Evolutionary conservation across 805 yeast genomes (phyloP).

Genomic region (Pichia cabralensis): DNA sequence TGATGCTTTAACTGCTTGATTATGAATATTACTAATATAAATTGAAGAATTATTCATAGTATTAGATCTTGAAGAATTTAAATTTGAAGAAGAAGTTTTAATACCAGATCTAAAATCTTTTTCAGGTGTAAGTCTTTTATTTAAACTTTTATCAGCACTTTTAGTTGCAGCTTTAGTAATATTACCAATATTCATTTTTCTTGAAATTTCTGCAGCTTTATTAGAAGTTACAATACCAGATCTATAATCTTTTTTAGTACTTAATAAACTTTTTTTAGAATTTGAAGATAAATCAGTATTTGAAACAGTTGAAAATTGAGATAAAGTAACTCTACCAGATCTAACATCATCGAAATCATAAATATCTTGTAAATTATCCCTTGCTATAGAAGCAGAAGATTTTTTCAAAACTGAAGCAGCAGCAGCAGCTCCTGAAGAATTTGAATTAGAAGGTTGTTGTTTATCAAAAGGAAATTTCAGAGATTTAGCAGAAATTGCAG

Average conservation of each 20-base stretch:
- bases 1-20: constrained; percentile 9
- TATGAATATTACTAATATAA: constrained; percentile 10
- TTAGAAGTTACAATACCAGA: constrained; percentile 21
- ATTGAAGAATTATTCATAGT: constrained; percentile 20
- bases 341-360: constrained; percentile 36
- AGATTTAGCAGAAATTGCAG: constrained; percentile 30
- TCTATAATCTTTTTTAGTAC: constrained; percentile 14
- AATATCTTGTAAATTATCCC: constrained; percentile 29
- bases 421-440: constrained; percentile 30
- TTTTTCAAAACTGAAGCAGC: constrained; percentile 32
- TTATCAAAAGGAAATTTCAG: constrained; percentile 23
- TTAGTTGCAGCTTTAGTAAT: constrained; percentile 24
- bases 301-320: constrained; percentile 15
- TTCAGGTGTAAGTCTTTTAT: constrained; percentile 35
- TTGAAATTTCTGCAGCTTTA: constrained; percentile 21
- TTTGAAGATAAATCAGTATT: constrained; percentile 10
- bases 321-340: constrained; percentile 28
- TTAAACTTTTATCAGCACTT: constrained; percentile 36
- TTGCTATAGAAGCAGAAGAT: constrained; percentile 22
- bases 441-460: constrained; percentile 3
- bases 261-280: constrained; percentile 10
- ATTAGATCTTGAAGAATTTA: constrained; percentile 16
- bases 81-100: constrained; percentile 14
- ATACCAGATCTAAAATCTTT: constrained; percentile 26
- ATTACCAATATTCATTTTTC: constrained; percentile 23